Evolutionary conservation across 129 eudicot species (phyloP).

Genomic region (Mikania micrantha): DNA sequence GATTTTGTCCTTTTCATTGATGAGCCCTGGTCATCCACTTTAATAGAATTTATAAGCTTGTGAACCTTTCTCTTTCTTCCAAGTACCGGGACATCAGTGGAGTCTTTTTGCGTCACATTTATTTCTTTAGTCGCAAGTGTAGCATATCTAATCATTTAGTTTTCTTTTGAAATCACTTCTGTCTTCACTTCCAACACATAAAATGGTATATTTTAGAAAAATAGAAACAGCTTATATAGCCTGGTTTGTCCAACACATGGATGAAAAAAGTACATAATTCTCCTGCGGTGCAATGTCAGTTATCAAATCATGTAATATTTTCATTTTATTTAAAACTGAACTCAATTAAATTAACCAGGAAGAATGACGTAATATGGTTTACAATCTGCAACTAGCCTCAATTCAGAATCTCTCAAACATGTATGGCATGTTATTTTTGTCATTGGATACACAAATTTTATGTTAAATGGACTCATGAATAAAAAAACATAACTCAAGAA

Average conservation of each 20-base stretch:
- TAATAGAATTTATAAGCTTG: constrained; percentile 20
- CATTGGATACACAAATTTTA: background rate
- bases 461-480: background rate
- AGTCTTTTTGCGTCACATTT: constrained; percentile 3
- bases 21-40: constrained; percentile 13
- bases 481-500: too few species aligned
- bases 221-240: background rate
- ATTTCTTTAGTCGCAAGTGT: constrained; percentile 9
- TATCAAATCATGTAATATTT: background rate
- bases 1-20: constrained; percentile 16
- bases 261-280: background rate
- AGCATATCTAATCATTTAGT: constrained; percentile 17
- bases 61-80: constrained; percentile 36
- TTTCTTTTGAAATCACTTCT: constrained; percentile 34
- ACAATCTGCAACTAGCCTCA: background rate
- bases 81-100: background rate
- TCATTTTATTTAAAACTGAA: background rate
- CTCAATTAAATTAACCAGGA: background rate
- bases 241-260: background rate
- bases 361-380: background rate
- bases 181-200: constrained; percentile 21
- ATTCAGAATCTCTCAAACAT: constrained; percentile 7
- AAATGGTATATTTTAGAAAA: background rate
- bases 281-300: background rate
- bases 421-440: background rate